Evolutionary conservation across 257 asterid genomes (phyloP), one percentile per base, ranked within the genome.

Genomic region (Dorcoceras hygrometricum): DNA sequence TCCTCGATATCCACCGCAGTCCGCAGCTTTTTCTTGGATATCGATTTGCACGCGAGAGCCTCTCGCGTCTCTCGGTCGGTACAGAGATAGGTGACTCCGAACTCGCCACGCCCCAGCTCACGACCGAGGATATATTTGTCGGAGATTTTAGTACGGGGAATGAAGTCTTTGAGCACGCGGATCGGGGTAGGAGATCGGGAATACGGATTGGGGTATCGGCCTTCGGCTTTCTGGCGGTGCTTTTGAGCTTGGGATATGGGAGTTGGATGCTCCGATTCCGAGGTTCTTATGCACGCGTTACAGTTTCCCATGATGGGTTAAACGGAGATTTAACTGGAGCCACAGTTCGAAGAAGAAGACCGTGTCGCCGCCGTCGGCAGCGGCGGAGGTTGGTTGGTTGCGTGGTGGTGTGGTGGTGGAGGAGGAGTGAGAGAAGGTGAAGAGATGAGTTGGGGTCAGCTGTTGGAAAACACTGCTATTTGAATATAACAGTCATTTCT

Each of bases 21-120:
- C 48, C 96, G 80, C 56, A 92, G 87, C 75, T 92, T 92, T 74
- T 87, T 88, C 84, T 89, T 92, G 12, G 98, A 89, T 25, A 92
- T 92, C 6, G 98, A 92, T 71, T 92, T 92, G 82, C 98, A 92
- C 2, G 98, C 98, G 18, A 92, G 87, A 3, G 83, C 83, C 19
- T 82, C 88, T 2, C 90, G 90, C 29, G 93, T 84, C 71, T 89
- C 97, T 54, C 91, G 75, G 71, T 92, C 97, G 12, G 98, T 92
- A 72, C 97, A 89, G 34, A 92, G 88, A 72, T 92, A 92, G 6
- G 98, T 92, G 19, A 92, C 79, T 31, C 98, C 98, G 63, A 92
- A 92, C 59, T 92, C 97, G 5, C 98, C 98, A 4, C 98, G 89
- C 24, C 98, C 98, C 59, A 89, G 87, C 79, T 92, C 98, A 4